Evolutionary conservation across 176 grass and related monocot species (phyloP).

Genomic region (Pontederia crassipes): DNA sequence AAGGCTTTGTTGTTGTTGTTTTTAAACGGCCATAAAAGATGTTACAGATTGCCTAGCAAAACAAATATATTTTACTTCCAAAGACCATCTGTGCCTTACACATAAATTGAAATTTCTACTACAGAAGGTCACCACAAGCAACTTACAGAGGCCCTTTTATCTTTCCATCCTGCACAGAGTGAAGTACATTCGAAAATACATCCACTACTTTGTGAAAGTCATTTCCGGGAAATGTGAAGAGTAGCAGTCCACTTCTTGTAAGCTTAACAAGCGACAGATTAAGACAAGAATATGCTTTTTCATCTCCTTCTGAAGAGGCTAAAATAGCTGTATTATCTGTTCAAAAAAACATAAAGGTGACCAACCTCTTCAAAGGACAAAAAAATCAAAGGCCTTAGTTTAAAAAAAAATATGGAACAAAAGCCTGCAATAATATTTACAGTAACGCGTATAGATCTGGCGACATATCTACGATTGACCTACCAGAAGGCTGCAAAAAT

Average conservation of each 20-base stretch:
- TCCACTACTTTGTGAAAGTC: constrained; percentile 37
- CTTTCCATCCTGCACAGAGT: constrained; percentile 48
- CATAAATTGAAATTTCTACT: no score
- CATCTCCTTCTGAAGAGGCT: constrained; percentile 27
- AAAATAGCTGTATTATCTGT: constrained; percentile 28
- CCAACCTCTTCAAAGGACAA: no score
- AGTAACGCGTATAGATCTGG: not conserved
- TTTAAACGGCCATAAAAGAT: no score
- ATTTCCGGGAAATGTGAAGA: constrained; percentile 62
- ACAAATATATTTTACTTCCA: no score
- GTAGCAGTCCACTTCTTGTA: constrained; percentile 71
- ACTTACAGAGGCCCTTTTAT: constrained; percentile 70
- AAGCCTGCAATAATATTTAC: not conserved
- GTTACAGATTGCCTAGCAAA: no score
- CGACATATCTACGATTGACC: constrained; percentile 1
- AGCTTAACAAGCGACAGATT: constrained; percentile 83
- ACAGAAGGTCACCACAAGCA: constrained; percentile 3
- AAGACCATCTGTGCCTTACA: no score
- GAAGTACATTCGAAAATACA: constrained; percentile 55
- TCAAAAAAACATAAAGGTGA: not conserved
- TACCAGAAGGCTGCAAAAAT: constrained; percentile 37
- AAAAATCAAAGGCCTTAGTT: no score
- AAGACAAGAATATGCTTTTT: constrained; percentile 22
- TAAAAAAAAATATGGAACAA: no score
- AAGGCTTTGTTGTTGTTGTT: no score